Percentiles rank a stretch among this genome's conserved stretches.
Evolutionary conservation across 495 filamentous ascomycete genomes (phyloP).

Genomic region (Aspergillus wentii): DNA sequence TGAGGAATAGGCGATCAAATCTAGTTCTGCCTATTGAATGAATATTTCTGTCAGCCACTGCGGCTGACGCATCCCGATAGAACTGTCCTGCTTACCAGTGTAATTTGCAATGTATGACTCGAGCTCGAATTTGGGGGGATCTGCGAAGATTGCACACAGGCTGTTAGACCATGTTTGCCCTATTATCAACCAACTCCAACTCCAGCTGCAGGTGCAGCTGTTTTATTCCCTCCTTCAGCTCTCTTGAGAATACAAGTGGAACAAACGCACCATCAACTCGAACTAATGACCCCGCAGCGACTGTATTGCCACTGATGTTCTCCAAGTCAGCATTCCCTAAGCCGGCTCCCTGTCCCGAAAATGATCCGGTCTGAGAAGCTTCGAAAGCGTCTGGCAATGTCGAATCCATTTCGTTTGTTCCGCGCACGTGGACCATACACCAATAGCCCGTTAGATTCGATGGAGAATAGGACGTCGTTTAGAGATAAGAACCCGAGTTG

Average conservation of each 20-base stretch:
- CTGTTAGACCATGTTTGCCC: too few relatives aligned
- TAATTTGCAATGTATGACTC: slow-evolving; percentile 93
- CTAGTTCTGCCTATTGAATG: slow-evolving; percentile 58
- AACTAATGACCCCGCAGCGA: slow-evolving; percentile 10
- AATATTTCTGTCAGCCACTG: slow-evolving; percentile 4
- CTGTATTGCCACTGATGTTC: slow-evolving; percentile 9
- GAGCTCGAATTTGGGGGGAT: slow-evolving; percentile 85
- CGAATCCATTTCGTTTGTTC: slow-evolving; percentile 19
- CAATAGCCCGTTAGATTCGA: too few relatives aligned
- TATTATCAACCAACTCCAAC: too few relatives aligned
- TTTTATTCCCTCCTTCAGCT: slow-evolving; percentile 5
- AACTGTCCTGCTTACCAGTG: slow-evolving; percentile 51
- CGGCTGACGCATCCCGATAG: background rate
- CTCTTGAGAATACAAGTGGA: slow-evolving; percentile 4
- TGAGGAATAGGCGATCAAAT: slow-evolving; percentile 74
- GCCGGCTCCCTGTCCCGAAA: slow-evolving; percentile 4
- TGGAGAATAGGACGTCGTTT: too few relatives aligned
- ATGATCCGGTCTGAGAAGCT: slow-evolving; percentile 10
- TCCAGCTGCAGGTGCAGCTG: too few relatives aligned
- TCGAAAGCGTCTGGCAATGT: slow-evolving; percentile 24
- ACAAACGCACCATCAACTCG: slow-evolving; percentile 27
- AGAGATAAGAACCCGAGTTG: too few relatives aligned
- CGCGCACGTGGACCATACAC: too few relatives aligned
- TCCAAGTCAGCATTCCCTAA: slow-evolving; percentile 8
- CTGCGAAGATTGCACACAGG: too few relatives aligned